Evolutionary conservation across 768 basidiomycete species (phyloP), one percentile per base, ranked within the genome.

Genomic region (Mycena maculata): DNA sequence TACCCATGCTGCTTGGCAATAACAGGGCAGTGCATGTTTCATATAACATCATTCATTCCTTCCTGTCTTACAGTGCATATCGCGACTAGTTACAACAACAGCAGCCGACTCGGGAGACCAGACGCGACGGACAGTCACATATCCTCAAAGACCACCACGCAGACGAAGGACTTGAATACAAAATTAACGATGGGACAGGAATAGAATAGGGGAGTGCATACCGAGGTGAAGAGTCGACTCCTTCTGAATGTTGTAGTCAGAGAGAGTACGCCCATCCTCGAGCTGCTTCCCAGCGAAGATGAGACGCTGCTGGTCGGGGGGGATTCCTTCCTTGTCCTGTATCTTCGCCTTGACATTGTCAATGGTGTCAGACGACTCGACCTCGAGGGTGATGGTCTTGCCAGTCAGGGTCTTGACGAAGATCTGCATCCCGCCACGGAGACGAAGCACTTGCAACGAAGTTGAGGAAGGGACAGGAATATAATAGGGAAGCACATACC

Each of bases 161-260:
- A 83, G 79, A 71, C 82, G 82, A 39, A 83, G 76, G 15, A 83
- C 82, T 81, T 50, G 23, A 72, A 56, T 3, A 44, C 39, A 59
- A 11, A 63, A 27, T 74, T 41, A 77, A 67, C 6, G 4, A 31
- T 41, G 31, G 33, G 50, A 39, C 47, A 47, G 25, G 31, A 54
- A 60, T 23, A 56, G 67, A 41, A 60, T 44, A 39, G 52, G 60
- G 60, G 22, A 44, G 23, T 39, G 74, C 81, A 50, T 73, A 82
- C 82, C 82, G 61, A 78, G 78, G 57, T 91, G 84, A 60, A 93
- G 82, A 42, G 91, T 92, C 11, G 86, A 86, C 80, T 90, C 90
- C 76, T 90, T 90, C 81, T 88, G 88, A 47, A 89, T 89, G 73
- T 89, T 86, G 76, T 86, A 88, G 70, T 88, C 88, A 22, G 84